phyloP scores from a whole-genome alignment of 768 basidiomycete species.

The Agaricus sinodeliciosus region DNA sequence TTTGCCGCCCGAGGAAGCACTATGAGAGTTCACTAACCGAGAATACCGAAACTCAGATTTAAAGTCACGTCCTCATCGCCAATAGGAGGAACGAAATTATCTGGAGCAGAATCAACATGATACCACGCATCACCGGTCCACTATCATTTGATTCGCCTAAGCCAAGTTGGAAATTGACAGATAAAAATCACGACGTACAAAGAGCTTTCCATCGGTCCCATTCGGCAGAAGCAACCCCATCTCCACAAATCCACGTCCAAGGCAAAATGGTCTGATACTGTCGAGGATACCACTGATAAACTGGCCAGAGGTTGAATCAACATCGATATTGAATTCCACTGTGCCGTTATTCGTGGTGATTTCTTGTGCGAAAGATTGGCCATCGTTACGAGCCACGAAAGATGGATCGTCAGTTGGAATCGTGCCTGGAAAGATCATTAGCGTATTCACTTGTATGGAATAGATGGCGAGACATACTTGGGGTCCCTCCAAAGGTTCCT shows the following conservation, averaged over 20 bases:
- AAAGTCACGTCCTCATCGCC: neutral
- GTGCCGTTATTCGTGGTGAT: slow-evolving; percentile 59
- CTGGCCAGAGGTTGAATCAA: slow-evolving; percentile 18
- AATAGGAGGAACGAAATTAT: neutral
- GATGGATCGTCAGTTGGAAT: slow-evolving; percentile 42
- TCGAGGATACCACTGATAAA: slow-evolving; percentile 9
- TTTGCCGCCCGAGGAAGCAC: neutral
- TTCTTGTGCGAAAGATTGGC: slow-evolving; percentile 69
- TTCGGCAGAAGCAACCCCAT: slow-evolving; percentile 7
- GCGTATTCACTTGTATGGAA: neutral
- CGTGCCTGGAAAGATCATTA: slow-evolving; percentile 15
- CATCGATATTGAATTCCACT: slow-evolving; percentile 65
- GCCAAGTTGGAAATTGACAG: neutral
- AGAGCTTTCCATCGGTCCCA: neutral
- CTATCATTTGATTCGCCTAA: neutral
- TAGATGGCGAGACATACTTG: neutral
- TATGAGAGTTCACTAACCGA: neutral
- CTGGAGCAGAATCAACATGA: neutral
- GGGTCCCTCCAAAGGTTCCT: slow-evolving; percentile 41
- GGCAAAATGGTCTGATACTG: slow-evolving; percentile 12
- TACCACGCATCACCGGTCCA: slow-evolving; percentile 7
- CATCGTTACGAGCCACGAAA: slow-evolving; percentile 67
- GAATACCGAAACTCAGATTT: slow-evolving; percentile 2
- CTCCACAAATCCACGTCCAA: slow-evolving; percentile 18
- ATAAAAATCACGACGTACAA: neutral